Conservation (phyloP, 1,139 yeast genomes). For the Diutina sp. region DNA sequence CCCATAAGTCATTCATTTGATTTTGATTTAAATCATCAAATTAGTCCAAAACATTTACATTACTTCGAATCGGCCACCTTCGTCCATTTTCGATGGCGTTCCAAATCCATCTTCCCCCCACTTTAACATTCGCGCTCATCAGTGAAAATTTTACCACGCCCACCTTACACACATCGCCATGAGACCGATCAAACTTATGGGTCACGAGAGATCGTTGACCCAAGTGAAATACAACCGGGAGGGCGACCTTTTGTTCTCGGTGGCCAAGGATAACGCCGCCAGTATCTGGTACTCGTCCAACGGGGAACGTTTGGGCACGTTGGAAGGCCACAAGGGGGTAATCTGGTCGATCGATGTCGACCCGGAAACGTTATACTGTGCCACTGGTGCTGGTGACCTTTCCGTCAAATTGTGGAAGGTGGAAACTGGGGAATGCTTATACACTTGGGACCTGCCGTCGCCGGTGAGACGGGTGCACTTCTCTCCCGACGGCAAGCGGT, state of each 20-base stretch:
- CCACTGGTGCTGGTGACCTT: slow-evolving; percentile 89
- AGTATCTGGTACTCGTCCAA: slow-evolving; percentile 90
- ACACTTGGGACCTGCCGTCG: slow-evolving; percentile 65
- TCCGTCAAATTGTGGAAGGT: slow-evolving; percentile 79
- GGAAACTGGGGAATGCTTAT: slow-evolving; percentile 62
- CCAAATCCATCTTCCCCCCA: not conserved
- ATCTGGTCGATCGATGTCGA: slow-evolving; percentile 92
- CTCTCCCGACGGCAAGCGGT: slow-evolving; percentile 55
- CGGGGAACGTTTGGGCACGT: slow-evolving; percentile 95
- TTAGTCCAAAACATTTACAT: too few relatives aligned
- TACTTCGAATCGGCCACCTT: too few relatives aligned
- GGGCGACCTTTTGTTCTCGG: slow-evolving; percentile 88
- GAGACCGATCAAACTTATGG: slow-evolving; percentile 51
- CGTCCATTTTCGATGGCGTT: too few relatives aligned
- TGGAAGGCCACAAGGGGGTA: slow-evolving; percentile 80
- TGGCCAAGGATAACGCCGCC: slow-evolving; percentile 82
- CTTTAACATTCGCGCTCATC: not conserved
- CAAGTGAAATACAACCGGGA: slow-evolving; percentile 91
- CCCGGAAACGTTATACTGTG: slow-evolving; percentile 48
- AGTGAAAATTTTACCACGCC: not conserved
- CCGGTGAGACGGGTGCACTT: slow-evolving; percentile 90
- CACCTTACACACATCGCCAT: slow-evolving; percentile 9
- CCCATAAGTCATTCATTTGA: too few relatives aligned
- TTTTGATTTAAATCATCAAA: too few relatives aligned
- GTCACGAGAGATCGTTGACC: slow-evolving; percentile 79